A percentile compares a stretch with the other conserved stretches of the same genome.
These are phyloP conservation scores for Cercospora zeina DNA, from an alignment of 2,329 filamentous ascomycete species.

Conservation along the genomic window DNA sequence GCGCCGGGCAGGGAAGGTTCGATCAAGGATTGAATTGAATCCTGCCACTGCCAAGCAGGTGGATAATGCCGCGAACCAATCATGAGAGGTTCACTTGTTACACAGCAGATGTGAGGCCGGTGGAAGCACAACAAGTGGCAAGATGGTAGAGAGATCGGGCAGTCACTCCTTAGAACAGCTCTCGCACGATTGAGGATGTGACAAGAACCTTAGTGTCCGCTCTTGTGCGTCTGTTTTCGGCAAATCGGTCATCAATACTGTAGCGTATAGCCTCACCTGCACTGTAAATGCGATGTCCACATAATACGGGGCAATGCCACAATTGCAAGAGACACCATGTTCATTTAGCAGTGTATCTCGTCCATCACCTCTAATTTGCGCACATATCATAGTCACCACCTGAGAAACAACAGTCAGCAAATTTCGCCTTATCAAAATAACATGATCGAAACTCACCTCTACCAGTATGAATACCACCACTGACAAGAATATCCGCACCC, in stretches of 20 bases:
- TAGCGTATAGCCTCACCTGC: too few relatives aligned
- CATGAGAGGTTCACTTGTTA: neutral
- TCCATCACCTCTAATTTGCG: slow-evolving; percentile 1
- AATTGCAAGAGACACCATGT: neutral
- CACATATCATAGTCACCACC: slow-evolving; percentile 20
- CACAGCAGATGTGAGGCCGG: neutral
- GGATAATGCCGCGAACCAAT: neutral
- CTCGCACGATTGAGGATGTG: too few relatives aligned
- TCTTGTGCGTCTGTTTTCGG: too few relatives aligned
- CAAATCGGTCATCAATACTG: too few relatives aligned
- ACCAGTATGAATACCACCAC: slow-evolving; percentile 34
- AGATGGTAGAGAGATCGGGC: too few relatives aligned
- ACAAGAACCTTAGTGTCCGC: too few relatives aligned
- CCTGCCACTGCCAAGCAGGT: slow-evolving; percentile 1
- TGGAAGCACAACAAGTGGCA: neutral
- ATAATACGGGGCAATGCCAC: neutral
- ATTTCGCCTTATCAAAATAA: neutral
- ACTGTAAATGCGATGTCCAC: too few relatives aligned
- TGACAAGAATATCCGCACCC: slow-evolving; percentile 40
- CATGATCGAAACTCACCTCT: slow-evolving; percentile 17
- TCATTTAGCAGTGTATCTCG: neutral
- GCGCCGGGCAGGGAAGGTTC: slow-evolving; percentile 1
- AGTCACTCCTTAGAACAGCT: too few relatives aligned
- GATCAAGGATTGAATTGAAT: slow-evolving; percentile 1
- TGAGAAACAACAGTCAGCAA: neutral